These are phyloP conservation scores for Blastocystis sp. DNA, from an alignment of 352 stramenopile species.

Conservation along the genomic window DNA sequence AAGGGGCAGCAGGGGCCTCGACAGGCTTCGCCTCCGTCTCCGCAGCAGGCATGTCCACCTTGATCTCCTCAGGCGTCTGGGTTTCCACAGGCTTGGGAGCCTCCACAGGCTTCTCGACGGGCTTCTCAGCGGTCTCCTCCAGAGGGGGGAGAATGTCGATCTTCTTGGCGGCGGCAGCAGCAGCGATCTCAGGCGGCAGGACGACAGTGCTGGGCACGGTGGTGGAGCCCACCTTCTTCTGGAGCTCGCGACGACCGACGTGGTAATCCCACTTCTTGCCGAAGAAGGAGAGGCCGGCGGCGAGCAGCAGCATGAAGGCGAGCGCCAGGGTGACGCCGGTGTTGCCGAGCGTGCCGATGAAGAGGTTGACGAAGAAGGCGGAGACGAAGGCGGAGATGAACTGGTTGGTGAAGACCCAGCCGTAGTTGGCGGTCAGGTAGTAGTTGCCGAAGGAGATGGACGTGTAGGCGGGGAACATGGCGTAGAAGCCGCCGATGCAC, in stretches of 20 bases:
- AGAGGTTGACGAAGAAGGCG: conserved; percentile 66
- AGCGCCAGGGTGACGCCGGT: conserved; percentile 40
- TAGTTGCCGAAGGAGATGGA: conserved; percentile 64
- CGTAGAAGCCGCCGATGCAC: conserved; percentile 63
- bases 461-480: conserved; percentile 69
- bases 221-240: not conserved
- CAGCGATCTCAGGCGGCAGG: conserved; percentile 37
- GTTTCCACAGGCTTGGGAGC: conserved; percentile 1
- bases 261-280: conserved; percentile 69
- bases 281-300: conserved; percentile 41
- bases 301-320: conserved; percentile 41
- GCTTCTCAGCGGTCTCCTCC: not conserved
- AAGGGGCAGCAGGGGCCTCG: not conserved
- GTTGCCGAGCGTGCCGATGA: conserved; percentile 58
- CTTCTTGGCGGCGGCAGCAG: conserved; percentile 3
- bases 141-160: not conserved
- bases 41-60: not conserved
- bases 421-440: conserved; percentile 66
- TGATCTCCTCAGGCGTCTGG: conserved; percentile 15
- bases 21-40: conserved; percentile 4
- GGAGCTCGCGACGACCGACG: conserved; percentile 44
- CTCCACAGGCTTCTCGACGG: not conserved
- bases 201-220: not conserved
- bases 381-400: conserved; percentile 63
- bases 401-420: conserved; percentile 69